phyloP scores from a whole-genome alignment of 2,329 filamentous ascomycete genomes.

The Aspergillus alliaceus region DNA sequence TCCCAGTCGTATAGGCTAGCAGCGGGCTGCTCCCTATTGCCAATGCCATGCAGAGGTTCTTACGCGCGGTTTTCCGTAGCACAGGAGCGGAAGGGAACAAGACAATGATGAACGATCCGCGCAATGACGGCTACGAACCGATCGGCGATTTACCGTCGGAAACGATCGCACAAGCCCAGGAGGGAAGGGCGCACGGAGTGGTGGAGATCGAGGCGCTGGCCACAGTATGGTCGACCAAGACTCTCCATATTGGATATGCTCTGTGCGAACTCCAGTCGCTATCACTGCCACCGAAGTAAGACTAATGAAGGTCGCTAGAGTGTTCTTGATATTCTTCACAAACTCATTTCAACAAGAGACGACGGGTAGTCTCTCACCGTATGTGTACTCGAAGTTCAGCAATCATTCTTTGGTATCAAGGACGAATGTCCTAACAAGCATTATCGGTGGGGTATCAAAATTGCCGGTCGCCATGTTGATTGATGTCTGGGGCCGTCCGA shows the following conservation, averaged over 20 bases:
- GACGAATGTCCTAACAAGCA: slow-evolving; percentile 52
- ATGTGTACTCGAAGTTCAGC: slow-evolving; percentile 8
- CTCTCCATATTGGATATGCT: slow-evolving; percentile 1
- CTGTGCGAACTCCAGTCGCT: neutral
- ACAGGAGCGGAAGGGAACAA: neutral
- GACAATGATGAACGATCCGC: neutral
- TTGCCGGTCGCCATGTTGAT: slow-evolving; percentile 62
- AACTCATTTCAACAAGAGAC: slow-evolving; percentile 8
- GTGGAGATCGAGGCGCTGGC: slow-evolving; percentile 10
- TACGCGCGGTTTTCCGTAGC: neutral
- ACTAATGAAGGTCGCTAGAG: neutral
- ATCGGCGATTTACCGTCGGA: neutral
- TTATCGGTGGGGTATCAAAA: slow-evolving; percentile 59
- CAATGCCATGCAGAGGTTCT: slow-evolving; percentile 5
- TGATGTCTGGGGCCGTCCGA: slow-evolving; percentile 62
- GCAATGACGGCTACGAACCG: slow-evolving; percentile 4
- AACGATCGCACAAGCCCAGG: neutral
- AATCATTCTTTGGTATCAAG: slow-evolving; percentile 7
- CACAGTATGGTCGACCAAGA: slow-evolving; percentile 5
- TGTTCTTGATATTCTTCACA: slow-evolving; percentile 12
- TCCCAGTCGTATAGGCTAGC: neutral
- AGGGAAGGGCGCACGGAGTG: slow-evolving; percentile 1
- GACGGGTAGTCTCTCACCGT: slow-evolving; percentile 6
- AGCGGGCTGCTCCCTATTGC: neutral
- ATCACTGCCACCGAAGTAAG: no score